Evolutionary conservation across 1,284 basidiomycete genomes (phyloP).

Genomic region (Phylloboletellus chloephorus): DNA sequence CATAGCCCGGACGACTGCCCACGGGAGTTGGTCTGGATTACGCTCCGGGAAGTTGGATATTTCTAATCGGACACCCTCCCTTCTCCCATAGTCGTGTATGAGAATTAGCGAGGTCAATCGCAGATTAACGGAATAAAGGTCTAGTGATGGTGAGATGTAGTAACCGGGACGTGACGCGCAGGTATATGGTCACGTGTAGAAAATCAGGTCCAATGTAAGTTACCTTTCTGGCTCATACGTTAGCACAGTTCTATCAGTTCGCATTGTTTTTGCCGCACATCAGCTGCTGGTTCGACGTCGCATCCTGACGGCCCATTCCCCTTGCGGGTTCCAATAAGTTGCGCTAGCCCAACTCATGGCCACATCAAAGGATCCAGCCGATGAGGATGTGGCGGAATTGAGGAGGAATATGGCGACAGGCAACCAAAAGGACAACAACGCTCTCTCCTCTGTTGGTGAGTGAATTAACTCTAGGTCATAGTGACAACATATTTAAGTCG

Average conservation of each 20-base stretch:
- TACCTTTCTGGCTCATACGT: too few relatives aligned
- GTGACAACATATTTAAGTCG: neutral
- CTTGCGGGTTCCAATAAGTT: neutral
- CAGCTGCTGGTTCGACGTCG: neutral
- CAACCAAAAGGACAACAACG: constrained; percentile 17
- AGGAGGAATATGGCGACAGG: constrained; percentile 28
- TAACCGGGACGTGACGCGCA: too few relatives aligned
- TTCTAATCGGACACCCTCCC: too few relatives aligned
- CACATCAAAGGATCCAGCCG: constrained; percentile 11
- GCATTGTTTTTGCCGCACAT: neutral
- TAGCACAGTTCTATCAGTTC: neutral
- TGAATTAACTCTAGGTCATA: neutral
- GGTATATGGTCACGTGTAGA: neutral
- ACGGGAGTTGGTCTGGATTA: too few relatives aligned
- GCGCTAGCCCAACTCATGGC: constrained; percentile 13
- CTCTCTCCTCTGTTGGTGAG: constrained; percentile 27
- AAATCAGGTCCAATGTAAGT: too few relatives aligned
- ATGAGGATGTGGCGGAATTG: constrained; percentile 29
- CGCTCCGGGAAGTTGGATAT: too few relatives aligned
- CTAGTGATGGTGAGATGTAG: too few relatives aligned
- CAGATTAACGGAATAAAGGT: too few relatives aligned
- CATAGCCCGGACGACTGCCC: too few relatives aligned
- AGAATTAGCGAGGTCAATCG: too few relatives aligned
- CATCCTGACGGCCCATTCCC: too few relatives aligned
- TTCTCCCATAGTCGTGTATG: too few relatives aligned